Base-by-base conservation (phyloP, 2,329 filamentous ascomycete species). In the Colletotrichum sp. region DNA sequence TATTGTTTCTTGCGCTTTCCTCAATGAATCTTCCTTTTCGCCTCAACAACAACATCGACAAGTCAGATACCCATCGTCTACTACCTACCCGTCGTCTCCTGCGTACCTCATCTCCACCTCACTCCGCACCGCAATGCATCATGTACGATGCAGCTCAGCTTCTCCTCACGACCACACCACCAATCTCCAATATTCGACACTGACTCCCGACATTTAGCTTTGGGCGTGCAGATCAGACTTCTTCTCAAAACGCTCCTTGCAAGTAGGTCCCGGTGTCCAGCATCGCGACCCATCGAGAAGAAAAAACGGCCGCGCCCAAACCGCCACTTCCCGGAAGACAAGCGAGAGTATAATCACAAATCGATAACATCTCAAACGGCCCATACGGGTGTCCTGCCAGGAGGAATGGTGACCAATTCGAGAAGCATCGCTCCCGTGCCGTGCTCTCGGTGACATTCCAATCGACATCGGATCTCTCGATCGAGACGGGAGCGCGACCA, bases 381-480 rank as follows among this genome's bases (percentile, higher is more conserved):
- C 72, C 34, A 21, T 60, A 28, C 16, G 62, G 30, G 16, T 28
- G 18, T 26, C 21, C 24, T 18, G 13, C 26, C 7, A 26, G 18
- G 7, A 65, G 72, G 52, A 49, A 65, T 71, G 69, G 36, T 16
- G 13, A 13, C 26, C 69, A 67, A 63, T 28, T 57, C 32, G 62
- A 75, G 69, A 62, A 72, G 24, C 55, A 67, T 59, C 4, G 9
- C 18, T 57, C 13, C 44, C 32, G 55, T 63, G 32, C 69, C 72
- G 49, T 63, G 21, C 24, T 64, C 69, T 72, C 44, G 72, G 69
- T 44, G 59, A 55, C 72, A 72, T 72, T 72, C 63, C 72, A 72
- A 52, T 59, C 21, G 62, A 49, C 18, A 30, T 39, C 5, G 60
- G 52, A 39, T 28, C 57, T 36, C 55, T 68, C n/a, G 55, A 63